Evolutionary conservation across 2,329 filamentous ascomycete genomes (phyloP).

Genomic region (Talaromyces sp.): DNA sequence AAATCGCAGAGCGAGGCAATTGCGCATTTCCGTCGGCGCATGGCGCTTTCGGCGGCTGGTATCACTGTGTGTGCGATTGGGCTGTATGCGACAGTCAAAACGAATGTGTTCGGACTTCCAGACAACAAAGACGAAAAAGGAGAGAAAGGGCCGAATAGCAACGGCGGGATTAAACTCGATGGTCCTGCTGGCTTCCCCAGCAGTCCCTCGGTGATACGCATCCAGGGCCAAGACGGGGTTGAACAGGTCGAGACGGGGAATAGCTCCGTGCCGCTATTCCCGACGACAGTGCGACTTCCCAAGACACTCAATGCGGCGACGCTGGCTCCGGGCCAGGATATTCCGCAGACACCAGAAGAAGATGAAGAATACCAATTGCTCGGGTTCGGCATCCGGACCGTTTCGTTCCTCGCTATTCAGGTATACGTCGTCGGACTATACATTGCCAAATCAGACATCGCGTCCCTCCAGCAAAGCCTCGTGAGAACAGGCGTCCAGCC

Average conservation of each 20-base stretch:
- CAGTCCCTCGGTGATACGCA: conserved; percentile 28
- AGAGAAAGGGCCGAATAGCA: conserved; percentile 11
- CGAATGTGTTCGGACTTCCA: conserved; percentile 30
- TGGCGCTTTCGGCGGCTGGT: conserved; percentile 30
- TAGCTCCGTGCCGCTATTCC: conserved; percentile 72
- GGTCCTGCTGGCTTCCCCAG: conserved; percentile 32
- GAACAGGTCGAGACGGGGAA: conserved; percentile 80
- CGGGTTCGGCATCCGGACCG: conserved; percentile 79
- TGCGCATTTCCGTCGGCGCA: conserved; percentile 25
- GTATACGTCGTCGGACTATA: conserved; percentile 96
- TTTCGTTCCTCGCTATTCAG: conserved; percentile 83
- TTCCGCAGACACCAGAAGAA: conserved; percentile 35
- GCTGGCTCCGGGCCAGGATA: conserved; percentile 31
- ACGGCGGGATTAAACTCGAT: conserved; percentile 32
- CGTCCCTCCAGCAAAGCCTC: conserved; percentile 70
- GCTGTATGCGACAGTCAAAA: conserved; percentile 37
- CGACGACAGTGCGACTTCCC: conserved; percentile 63
- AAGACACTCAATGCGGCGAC: conserved; percentile 31
- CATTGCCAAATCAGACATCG: conserved; percentile 76
- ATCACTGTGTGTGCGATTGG: conserved; percentile 34
- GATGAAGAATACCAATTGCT: conserved; percentile 76
- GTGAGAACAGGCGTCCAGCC: conserved; percentile 59
- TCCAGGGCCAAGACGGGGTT: conserved; percentile 52
- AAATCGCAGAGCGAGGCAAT: conserved; percentile 20
- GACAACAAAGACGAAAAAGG: conserved; percentile 13